A percentile compares a stretch with the other conserved stretches of the same genome.
Evolutionary conservation across 148 eudicot species (phyloP).

Genomic region (Vaccinium darrowii): DNA sequence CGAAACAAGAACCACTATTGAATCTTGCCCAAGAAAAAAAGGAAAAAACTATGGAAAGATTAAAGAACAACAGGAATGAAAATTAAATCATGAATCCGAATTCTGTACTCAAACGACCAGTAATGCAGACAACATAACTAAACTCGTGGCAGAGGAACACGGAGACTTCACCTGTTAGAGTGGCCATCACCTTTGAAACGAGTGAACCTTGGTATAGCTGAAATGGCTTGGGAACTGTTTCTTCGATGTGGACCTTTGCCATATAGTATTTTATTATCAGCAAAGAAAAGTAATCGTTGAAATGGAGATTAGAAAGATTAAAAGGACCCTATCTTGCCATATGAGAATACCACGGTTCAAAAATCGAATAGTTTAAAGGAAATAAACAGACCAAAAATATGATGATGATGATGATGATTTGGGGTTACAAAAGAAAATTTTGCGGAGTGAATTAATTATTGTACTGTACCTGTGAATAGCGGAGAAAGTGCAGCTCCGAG

Average conservation of each 20-base stretch:
- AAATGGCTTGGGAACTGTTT: background rate
- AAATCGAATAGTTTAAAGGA: background rate
- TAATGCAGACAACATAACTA: background rate
- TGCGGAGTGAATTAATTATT: background rate
- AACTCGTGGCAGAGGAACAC: background rate
- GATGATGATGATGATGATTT: background rate
- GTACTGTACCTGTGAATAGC: background rate
- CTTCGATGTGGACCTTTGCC: background rate
- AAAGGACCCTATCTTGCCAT: background rate
- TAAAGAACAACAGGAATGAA: background rate
- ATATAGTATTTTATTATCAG: background rate
- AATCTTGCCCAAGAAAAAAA: background rate
- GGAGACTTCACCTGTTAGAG: constrained; percentile 9
- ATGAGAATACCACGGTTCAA: background rate
- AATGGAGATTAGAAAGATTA: too few species aligned
- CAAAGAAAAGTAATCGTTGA: too few species aligned
- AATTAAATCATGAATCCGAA: too few species aligned
- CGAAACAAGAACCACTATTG: background rate
- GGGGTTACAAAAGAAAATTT: background rate
- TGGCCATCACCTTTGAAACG: background rate
- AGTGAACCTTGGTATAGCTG: background rate
- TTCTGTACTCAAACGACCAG: too few species aligned
- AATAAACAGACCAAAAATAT: background rate
- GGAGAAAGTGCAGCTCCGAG: background rate
- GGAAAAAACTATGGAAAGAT: background rate